Evolutionary conservation across 306 rosid species (phyloP).

Genomic region (Oemleria cerasiformis): DNA sequence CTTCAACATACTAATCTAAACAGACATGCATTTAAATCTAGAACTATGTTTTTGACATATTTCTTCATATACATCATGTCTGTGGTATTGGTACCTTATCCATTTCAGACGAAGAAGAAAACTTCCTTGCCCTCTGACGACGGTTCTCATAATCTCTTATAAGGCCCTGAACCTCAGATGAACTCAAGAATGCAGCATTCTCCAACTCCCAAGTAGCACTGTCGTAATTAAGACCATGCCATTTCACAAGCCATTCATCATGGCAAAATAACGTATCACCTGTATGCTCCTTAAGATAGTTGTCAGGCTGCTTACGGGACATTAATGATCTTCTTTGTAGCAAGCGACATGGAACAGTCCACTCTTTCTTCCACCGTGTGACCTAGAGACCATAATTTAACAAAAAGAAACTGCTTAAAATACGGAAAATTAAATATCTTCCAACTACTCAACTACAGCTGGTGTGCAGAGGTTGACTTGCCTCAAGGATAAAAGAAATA

Average conservation of each 20-base stretch:
- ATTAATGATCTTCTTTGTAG: slow-evolving; percentile 46
- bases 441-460: slow-evolving; percentile 1
- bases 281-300: slow-evolving; percentile 25
- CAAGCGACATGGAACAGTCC: slow-evolving; percentile 67
- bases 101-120: slow-evolving; percentile 25
- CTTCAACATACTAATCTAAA: not conserved
- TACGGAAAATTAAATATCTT: not conserved
- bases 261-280: slow-evolving; percentile 32
- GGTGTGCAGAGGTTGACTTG: not conserved
- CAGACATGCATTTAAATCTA: slow-evolving; percentile 1
- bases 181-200: slow-evolving; percentile 41
- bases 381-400: slow-evolving; percentile 31
- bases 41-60: not conserved
- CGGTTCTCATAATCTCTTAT: slow-evolving; percentile 50
- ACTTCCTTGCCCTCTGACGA: slow-evolving; percentile 32
- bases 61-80: slow-evolving; percentile 1
- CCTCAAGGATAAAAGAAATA: not conserved
- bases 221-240: slow-evolving; percentile 64
- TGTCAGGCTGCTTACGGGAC: slow-evolving; percentile 30
- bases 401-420: not conserved
- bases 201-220: slow-evolving; percentile 72
- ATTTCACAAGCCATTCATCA: slow-evolving; percentile 71
- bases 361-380: slow-evolving; percentile 42
- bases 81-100: slow-evolving; percentile 38
- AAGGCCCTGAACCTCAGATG: slow-evolving; percentile 45